Evolutionary conservation across 2,329 filamentous ascomycete genomes (phyloP).

Genomic region (Pseudogymnoascus sp.): DNA sequence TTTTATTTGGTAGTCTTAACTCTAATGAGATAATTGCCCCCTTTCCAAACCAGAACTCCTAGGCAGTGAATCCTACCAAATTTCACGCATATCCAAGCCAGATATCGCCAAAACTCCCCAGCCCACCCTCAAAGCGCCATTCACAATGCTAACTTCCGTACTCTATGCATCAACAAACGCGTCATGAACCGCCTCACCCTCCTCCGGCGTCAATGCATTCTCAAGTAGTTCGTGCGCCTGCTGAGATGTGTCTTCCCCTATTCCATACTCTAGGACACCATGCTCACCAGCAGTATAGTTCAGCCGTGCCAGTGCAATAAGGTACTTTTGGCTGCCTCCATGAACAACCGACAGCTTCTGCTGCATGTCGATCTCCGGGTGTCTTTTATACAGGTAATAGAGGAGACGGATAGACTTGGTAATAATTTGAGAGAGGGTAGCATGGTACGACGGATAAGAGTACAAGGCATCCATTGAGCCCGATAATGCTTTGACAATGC

Average conservation of each 20-base stretch:
- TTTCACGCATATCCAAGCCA: constrained; percentile 1
- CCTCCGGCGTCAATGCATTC: constrained; percentile 70
- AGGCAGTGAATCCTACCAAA: not conserved
- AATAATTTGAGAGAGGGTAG: constrained; percentile 36
- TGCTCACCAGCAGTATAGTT: constrained; percentile 70
- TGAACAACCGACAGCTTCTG: constrained; percentile 61
- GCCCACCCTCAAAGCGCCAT: not conserved
- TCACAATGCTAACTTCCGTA: constrained; percentile 7
- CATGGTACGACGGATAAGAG: constrained; percentile 29
- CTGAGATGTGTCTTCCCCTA: constrained; percentile 70
- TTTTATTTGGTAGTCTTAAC: not conserved
- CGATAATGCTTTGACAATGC: constrained; percentile 66
- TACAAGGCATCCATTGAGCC: constrained; percentile 60
- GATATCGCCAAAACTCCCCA: not conserved
- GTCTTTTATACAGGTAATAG: constrained; percentile 49
- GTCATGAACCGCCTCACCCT: constrained; percentile 47
- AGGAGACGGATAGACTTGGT: constrained; percentile 54
- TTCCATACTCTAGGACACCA: constrained; percentile 64
- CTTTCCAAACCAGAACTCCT: not conserved
- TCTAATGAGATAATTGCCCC: not conserved
- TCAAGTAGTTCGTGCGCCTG: constrained; percentile 77
- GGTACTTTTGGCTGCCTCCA: constrained; percentile 72
- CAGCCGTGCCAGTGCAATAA: constrained; percentile 72
- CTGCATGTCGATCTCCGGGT: constrained; percentile 59
- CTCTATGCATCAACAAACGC: constrained; percentile 19